phyloP scores from a whole-genome alignment of 78 protist species.

The Chrysochromulina parva region DNA sequence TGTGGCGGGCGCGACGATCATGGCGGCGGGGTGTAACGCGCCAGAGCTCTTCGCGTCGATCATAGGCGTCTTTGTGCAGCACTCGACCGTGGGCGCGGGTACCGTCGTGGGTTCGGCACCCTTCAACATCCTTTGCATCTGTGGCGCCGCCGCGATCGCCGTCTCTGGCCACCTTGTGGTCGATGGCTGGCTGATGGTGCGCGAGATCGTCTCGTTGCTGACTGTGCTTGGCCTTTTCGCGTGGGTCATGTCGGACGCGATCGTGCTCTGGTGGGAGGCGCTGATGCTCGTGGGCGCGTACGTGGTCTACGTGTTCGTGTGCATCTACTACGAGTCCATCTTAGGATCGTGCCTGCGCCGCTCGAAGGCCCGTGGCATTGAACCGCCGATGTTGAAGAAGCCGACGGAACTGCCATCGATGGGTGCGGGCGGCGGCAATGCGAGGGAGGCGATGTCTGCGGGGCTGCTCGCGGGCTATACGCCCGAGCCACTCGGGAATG shows the following conservation, averaged over 20 bases:
- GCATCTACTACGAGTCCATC: not conserved
- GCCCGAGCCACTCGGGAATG: no score
- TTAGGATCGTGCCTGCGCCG: not conserved
- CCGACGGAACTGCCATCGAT: no score
- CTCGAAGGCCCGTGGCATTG: no score
- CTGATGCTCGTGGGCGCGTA: not conserved
- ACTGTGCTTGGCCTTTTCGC: constrained; percentile 11
- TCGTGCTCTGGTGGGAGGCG: not conserved
- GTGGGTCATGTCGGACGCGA: constrained; percentile 19
- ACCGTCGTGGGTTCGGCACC: constrained; percentile 52
- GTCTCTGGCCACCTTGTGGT: not conserved
- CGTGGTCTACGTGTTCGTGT: constrained; percentile 9
- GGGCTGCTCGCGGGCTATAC: no score
- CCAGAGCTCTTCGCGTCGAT: constrained; percentile 56
- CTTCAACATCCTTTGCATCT: constrained; percentile 51
- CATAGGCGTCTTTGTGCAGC: not conserved
- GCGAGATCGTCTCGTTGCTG: constrained; percentile 38
- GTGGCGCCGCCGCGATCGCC: constrained; percentile 40
- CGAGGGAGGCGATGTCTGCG: no score
- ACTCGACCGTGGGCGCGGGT: constrained; percentile 36
- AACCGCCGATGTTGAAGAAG: no score
- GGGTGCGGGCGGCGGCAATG: no score
- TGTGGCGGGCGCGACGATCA: constrained; percentile 65
- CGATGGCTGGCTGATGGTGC: not conserved
- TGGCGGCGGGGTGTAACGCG: constrained; percentile 56